A percentile compares a stretch with the other conserved stretches of the same genome.
phyloP scores from a whole-genome alignment of 805 yeast species.

The Pichia paraexigua region DNA sequence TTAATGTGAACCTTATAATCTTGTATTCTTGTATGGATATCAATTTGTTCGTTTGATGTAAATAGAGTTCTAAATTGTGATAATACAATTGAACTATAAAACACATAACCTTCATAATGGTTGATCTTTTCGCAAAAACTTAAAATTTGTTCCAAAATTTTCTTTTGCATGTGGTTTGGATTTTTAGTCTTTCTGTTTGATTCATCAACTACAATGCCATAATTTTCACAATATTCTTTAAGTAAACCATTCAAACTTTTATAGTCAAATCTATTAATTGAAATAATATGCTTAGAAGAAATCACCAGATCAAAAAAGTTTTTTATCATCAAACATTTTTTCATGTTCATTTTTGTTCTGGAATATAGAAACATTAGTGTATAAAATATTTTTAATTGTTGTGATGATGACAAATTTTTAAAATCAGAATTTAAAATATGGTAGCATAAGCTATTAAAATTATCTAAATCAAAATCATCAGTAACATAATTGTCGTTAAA shows the following conservation, averaged over 20 bases:
- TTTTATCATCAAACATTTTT: conserved; percentile 60
- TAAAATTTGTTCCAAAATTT: conserved; percentile 38
- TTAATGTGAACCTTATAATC: conserved; percentile 11
- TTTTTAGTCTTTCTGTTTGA: neutral
- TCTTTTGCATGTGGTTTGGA: conserved; percentile 27
- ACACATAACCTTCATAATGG: conserved; percentile 36
- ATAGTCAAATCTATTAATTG: conserved; percentile 8
- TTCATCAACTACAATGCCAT: conserved; percentile 34
- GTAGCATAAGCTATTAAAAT: conserved; percentile 43
- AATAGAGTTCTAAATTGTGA: conserved; percentile 49
- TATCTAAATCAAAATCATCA: conserved; percentile 23
- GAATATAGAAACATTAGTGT: conserved; percentile 59
- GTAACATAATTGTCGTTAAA: neutral
- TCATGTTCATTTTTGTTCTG: conserved; percentile 53
- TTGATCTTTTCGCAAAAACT: conserved; percentile 44
- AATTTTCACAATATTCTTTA: conserved; percentile 41
- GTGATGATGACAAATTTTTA: conserved; percentile 35
- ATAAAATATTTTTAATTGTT: conserved; percentile 57
- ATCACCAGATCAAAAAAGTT: conserved; percentile 47
- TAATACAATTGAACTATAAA: conserved; percentile 46
- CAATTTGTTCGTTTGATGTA: conserved; percentile 49
- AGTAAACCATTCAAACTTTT: conserved; percentile 25
- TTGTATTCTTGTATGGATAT: conserved; percentile 30
- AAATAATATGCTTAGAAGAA: conserved; percentile 7
- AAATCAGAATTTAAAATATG: conserved; percentile 39